These are phyloP conservation scores for Globisporangium nagaii DNA, from an alignment of 352 stramenopile species.

Conservation along the genomic window DNA sequence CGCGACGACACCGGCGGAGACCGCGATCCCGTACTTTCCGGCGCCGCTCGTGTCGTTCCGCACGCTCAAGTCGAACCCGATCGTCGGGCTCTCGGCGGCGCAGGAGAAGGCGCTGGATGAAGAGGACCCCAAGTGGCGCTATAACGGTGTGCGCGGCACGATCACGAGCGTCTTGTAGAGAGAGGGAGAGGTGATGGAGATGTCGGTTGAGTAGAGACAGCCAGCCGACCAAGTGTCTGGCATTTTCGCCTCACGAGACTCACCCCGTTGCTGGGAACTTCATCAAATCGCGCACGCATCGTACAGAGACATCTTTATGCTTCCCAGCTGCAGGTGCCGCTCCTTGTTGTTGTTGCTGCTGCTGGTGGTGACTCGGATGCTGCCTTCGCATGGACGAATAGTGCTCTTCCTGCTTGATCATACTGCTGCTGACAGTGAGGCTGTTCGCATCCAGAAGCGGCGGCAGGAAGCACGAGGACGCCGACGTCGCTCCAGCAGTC, in stretches of 20 bases:
- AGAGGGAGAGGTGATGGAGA: no score
- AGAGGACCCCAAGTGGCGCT: constrained; percentile 56
- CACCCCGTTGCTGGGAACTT: not conserved
- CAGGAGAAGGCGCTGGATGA: constrained; percentile 37
- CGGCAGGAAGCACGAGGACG: not conserved
- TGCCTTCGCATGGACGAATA: no score
- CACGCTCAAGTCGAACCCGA: constrained; percentile 69
- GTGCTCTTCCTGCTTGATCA: no score
- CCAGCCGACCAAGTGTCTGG: no score
- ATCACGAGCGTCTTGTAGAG: constrained; percentile 49
- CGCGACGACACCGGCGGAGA: constrained; percentile 68
- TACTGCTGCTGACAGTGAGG: not conserved
- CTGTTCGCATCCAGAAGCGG: not conserved
- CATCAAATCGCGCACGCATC: not conserved
- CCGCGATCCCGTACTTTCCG: constrained; percentile 80
- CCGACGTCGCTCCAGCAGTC: not conserved
- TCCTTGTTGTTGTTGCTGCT: not conserved
- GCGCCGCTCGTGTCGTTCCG: constrained; percentile 61
- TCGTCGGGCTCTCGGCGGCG: constrained; percentile 41
- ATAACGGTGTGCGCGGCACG: constrained; percentile 59
- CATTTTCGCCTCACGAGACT: no score
- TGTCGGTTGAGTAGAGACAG: no score
- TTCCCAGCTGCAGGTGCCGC: not conserved
- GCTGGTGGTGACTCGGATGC: no score
- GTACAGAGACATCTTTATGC: not conserved